Evolutionary conservation across 2,329 filamentous ascomycete species (phyloP).

Genomic region (Myriangium duriaei): DNA sequence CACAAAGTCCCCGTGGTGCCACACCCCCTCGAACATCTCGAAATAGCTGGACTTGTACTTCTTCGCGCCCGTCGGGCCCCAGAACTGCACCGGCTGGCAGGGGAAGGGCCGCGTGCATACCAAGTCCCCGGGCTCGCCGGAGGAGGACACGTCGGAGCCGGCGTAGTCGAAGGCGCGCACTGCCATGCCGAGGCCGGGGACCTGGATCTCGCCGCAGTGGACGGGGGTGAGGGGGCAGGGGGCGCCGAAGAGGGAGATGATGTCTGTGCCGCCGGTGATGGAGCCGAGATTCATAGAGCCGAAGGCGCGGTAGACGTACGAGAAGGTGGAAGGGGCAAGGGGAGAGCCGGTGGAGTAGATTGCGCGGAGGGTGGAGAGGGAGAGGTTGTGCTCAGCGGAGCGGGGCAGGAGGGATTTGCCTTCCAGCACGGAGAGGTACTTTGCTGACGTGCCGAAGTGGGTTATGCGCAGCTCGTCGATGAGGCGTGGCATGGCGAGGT

Average conservation of each 20-base stretch:
- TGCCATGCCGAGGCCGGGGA: slow-evolving; percentile 38
- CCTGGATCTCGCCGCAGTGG: slow-evolving; percentile 39
- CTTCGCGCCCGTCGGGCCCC: slow-evolving; percentile 55
- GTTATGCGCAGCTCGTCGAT: slow-evolving; percentile 73
- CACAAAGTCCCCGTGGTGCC: slow-evolving; percentile 95
- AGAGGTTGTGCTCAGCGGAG: slow-evolving; percentile 40
- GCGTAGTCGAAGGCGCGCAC: slow-evolving; percentile 39
- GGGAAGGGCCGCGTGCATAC: slow-evolving; percentile 81
- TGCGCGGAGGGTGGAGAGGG: slow-evolving; percentile 50
- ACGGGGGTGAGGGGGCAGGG: slow-evolving; percentile 48
- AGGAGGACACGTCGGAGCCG: slow-evolving; percentile 44
- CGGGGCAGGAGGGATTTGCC: slow-evolving; percentile 55
- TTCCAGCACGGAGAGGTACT: slow-evolving; percentile 84
- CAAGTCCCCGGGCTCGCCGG: slow-evolving; percentile 69
- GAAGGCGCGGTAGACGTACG: slow-evolving; percentile 77
- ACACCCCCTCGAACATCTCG: slow-evolving; percentile 62
- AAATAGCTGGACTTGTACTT: slow-evolving; percentile 84
- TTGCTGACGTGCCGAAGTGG: slow-evolving; percentile 89
- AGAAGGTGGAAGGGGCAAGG: slow-evolving; percentile 82
- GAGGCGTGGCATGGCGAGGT: slow-evolving; percentile 70
- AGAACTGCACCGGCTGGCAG: slow-evolving; percentile 83
- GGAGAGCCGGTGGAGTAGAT: slow-evolving; percentile 94
- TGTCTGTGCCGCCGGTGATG: slow-evolving; percentile 93
- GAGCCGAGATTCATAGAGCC: slow-evolving; percentile 74
- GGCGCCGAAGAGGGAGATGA: slow-evolving; percentile 86